A percentile compares a stretch with the other conserved stretches of the same genome.
phyloP scores from a whole-genome alignment of 2,329 filamentous ascomycete genomes.

The Didymellaceae sp. region DNA sequence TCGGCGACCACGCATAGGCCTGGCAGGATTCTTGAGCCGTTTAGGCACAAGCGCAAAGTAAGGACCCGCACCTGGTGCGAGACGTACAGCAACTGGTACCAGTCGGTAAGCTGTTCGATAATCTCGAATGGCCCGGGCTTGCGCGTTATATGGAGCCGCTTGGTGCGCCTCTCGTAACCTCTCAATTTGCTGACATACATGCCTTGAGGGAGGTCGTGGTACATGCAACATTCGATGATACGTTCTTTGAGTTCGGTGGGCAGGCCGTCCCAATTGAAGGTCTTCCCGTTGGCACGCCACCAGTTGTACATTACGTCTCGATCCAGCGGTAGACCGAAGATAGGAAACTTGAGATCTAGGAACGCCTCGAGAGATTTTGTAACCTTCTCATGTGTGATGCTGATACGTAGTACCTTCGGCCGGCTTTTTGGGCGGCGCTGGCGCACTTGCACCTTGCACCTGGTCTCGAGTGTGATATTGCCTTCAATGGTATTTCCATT shows the following conservation, averaged over 20 bases:
- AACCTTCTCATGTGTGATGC: background rate
- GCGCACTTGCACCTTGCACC: background rate
- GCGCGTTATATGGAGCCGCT: background rate
- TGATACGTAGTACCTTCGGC: background rate
- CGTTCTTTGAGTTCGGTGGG: conserved; percentile 38
- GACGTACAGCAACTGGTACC: conserved; percentile 24
- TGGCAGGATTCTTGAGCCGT: conserved; percentile 13
- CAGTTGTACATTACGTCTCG: conserved; percentile 19
- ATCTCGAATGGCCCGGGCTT: conserved; percentile 24
- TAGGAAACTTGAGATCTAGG: conserved; percentile 13
- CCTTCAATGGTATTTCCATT: background rate
- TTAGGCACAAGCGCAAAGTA: conserved; percentile 29
- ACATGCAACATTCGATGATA: conserved; percentile 30
- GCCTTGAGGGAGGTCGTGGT: conserved; percentile 2
- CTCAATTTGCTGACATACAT: background rate
- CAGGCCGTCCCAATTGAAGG: conserved; percentile 33
- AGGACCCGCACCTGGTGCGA: conserved; percentile 35
- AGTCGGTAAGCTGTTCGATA: conserved; percentile 22
- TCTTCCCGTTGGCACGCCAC: conserved; percentile 33
- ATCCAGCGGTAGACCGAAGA: background rate
- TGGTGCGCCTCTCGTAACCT: background rate
- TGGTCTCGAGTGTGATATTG: background rate
- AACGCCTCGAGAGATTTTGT: conserved; percentile 3
- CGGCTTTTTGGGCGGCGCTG: background rate
- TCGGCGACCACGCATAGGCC: conserved; percentile 18